Evolutionary conservation across 2,329 filamentous ascomycete species (phyloP).

Genomic region (Colletotrichum orchidophilum): DNA sequence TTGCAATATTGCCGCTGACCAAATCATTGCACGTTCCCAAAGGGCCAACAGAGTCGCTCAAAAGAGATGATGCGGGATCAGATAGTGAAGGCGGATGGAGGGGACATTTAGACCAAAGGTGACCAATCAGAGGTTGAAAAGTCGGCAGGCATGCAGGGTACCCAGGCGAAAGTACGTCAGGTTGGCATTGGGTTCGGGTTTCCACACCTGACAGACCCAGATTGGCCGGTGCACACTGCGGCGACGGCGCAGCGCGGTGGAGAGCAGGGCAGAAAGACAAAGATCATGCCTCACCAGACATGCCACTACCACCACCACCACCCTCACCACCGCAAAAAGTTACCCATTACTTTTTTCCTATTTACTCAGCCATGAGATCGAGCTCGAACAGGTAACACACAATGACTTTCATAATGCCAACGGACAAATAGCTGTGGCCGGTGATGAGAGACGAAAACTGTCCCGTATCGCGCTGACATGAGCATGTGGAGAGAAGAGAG

Average conservation of each 20-base stretch:
- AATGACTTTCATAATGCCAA: not conserved
- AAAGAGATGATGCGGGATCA: not conserved
- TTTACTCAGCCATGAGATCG: not conserved
- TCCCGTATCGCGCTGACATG: not conserved
- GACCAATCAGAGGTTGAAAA: not conserved
- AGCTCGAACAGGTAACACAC: not conserved
- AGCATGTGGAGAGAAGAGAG: not conserved
- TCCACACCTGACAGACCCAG: not conserved
- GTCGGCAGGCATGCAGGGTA: not conserved
- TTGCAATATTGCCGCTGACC: not conserved
- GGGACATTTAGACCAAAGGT: not conserved
- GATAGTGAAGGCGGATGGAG: not conserved
- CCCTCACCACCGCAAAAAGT: not conserved
- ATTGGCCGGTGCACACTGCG: conserved; percentile 6
- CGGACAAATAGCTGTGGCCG: not conserved
- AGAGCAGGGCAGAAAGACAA: not conserved
- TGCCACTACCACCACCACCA: not conserved
- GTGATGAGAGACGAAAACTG: not conserved
- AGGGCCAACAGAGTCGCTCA: not conserved
- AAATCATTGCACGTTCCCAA: not conserved
- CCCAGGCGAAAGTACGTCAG: conserved; percentile 13
- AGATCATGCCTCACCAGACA: not conserved
- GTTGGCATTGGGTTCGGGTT: conserved; percentile 13
- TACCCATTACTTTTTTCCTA: too few relatives aligned
- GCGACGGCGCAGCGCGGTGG: not conserved